Conservation (phyloP, 345 rosid species). For the Fremontodendron californicum region DNA sequence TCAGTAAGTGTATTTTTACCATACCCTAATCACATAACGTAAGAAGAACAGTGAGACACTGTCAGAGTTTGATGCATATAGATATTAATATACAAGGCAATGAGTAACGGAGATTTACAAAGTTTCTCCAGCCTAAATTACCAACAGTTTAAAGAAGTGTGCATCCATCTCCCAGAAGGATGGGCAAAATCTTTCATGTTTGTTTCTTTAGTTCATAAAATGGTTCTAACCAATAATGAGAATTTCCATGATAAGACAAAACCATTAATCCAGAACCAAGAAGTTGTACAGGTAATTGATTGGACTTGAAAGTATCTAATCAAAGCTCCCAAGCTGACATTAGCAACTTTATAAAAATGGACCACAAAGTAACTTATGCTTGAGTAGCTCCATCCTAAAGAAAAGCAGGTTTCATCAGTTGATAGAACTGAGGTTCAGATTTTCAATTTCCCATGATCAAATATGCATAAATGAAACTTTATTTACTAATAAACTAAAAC, state of each 20-base stretch:
- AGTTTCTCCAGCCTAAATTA: neutral
- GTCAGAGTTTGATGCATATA: neutral
- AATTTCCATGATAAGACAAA: neutral
- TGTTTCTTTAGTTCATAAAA: neutral
- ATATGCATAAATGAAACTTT: neutral
- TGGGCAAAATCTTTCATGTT: neutral
- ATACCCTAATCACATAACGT: neutral
- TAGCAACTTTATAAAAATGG: neutral
- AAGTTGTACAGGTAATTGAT: neutral
- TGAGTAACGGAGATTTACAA: neutral
- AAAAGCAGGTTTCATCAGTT: neutral
- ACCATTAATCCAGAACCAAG: neutral
- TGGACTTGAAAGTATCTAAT: neutral
- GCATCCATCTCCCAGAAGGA: neutral
- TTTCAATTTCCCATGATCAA: neutral
- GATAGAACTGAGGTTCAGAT: neutral
- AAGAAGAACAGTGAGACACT: neutral
- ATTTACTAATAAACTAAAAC: neutral
- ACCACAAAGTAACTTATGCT: neutral
- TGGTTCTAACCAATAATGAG: neutral
- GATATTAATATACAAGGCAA: too few species aligned
- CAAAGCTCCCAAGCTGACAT: neutral
- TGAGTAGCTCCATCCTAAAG: neutral
- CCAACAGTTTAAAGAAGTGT: neutral
- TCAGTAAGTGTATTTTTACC: neutral